Evolutionary conservation across 2,329 filamentous ascomycete species (phyloP).

Genomic region (Exutisphaerella laricina): DNA sequence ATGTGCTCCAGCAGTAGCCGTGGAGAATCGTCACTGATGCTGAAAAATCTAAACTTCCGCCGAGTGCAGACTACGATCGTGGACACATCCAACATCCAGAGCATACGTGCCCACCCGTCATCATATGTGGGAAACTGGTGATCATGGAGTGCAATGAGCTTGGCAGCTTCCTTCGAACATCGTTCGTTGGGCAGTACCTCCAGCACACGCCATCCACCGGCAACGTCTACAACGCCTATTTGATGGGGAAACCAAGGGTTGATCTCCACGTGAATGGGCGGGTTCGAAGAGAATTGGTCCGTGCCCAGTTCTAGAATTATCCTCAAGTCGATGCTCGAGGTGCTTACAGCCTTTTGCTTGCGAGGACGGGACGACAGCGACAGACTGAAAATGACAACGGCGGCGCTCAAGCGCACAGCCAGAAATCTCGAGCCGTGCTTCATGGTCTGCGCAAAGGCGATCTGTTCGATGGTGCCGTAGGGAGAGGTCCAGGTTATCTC

Average conservation of each 20-base stretch:
- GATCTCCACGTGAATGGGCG: slow-evolving; percentile 53
- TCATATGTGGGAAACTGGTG: slow-evolving; percentile 9
- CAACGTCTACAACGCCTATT: slow-evolving; percentile 60
- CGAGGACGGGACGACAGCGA: background rate
- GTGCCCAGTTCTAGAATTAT: slow-evolving; percentile 44
- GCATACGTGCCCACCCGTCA: slow-evolving; percentile 48
- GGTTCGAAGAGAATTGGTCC: too few relatives aligned
- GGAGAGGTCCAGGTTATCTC: slow-evolving; percentile 52
- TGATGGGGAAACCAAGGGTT: slow-evolving; percentile 57
- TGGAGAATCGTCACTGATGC: slow-evolving; percentile 25
- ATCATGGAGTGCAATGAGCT: background rate
- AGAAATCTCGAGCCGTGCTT: slow-evolving; percentile 42
- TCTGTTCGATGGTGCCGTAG: slow-evolving; percentile 49
- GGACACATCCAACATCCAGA: slow-evolving; percentile 45
- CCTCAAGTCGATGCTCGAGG: slow-evolving; percentile 53
- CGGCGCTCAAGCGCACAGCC: slow-evolving; percentile 45
- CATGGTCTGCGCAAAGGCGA: slow-evolving; percentile 46
- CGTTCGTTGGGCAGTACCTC: slow-evolving; percentile 40
- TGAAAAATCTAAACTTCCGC: slow-evolving; percentile 33
- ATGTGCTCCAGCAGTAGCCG: slow-evolving; percentile 14
- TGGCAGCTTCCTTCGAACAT: too few relatives aligned
- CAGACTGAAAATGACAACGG: slow-evolving; percentile 45
- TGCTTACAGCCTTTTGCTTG: background rate
- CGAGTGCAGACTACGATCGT: slow-evolving; percentile 52
- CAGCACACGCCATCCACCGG: slow-evolving; percentile 64